phyloP scores from a whole-genome alignment of 176 grass and related monocot genomes.

The Olyra latifolia region DNA sequence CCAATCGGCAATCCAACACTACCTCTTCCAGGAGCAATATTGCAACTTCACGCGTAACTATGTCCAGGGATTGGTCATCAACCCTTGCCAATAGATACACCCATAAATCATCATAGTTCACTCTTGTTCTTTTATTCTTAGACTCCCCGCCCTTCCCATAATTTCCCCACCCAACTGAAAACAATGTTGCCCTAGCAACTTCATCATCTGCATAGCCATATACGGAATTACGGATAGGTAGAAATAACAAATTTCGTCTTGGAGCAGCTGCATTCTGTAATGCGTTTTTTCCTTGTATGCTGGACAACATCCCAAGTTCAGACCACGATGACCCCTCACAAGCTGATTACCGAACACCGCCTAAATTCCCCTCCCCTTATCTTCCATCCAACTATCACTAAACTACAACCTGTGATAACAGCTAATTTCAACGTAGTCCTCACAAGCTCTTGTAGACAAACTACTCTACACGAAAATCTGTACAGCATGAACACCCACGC shows the following conservation, averaged over 20 bases:
- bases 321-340: neutral
- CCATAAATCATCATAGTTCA: neutral
- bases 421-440: neutral
- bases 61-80: neutral
- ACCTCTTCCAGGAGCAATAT: neutral
- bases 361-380: neutral
- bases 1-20: neutral
- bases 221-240: neutral
- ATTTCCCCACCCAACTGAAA: neutral
- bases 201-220: neutral
- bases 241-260: neutral
- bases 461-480: neutral
- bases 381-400: neutral
- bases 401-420: neutral
- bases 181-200: neutral
- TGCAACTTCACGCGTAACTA: neutral
- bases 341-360: neutral
- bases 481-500: neutral
- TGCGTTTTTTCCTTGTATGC: neutral
- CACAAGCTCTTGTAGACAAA: neutral
- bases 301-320: conserved; percentile 1
- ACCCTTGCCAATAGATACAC: neutral
- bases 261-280: neutral
- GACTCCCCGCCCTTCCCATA: neutral
- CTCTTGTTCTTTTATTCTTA: neutral